phyloP scores from a whole-genome alignment of 495 filamentous ascomycete genomes.

The Tuber umbilicatum region DNA sequence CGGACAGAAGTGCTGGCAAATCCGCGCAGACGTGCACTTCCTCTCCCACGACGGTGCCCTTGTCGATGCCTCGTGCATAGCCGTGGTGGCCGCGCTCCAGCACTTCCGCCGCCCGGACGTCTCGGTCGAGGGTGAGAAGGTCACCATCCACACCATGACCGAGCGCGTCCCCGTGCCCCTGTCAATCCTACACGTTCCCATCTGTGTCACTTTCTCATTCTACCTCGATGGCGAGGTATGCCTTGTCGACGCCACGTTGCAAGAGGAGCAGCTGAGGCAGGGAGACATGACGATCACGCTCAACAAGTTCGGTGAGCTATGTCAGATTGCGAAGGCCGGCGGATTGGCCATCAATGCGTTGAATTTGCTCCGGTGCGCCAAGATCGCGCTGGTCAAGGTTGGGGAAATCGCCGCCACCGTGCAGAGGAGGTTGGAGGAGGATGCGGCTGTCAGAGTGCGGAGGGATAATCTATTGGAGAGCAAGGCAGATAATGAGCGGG shows the following conservation, averaged over 20 bases:
- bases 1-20: conserved; percentile 78
- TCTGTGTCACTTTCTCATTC: conserved; percentile 77
- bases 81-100: conserved; percentile 73
- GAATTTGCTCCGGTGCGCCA: conserved; percentile 62
- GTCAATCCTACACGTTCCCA: conserved; percentile 79
- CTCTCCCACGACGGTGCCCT: conserved; percentile 83
- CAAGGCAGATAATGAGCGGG: conserved; percentile 68
- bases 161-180: conserved; percentile 85
- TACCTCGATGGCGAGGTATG: conserved; percentile 63
- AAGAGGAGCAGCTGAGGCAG: conserved; percentile 80
- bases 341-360: conserved; percentile 74
- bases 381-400: conserved; percentile 64
- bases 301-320: conserved; percentile 85
- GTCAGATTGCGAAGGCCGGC: conserved; percentile 80
- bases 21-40: conserved; percentile 85
- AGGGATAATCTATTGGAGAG: conserved; percentile 66
- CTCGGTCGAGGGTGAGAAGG: conserved; percentile 68
- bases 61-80: conserved; percentile 76
- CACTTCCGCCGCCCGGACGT: conserved; percentile 88
- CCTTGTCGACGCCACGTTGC: conserved; percentile 63
- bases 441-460: conserved; percentile 64
- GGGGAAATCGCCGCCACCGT: conserved; percentile 69
- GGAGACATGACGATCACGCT: conserved; percentile 78
- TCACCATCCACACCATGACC: conserved; percentile 72
- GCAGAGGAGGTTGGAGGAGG: conserved; percentile 63